phyloP scores from a whole-genome alignment of 176 grass and related monocot species.

The Chrysopogon serrulatus region DNA sequence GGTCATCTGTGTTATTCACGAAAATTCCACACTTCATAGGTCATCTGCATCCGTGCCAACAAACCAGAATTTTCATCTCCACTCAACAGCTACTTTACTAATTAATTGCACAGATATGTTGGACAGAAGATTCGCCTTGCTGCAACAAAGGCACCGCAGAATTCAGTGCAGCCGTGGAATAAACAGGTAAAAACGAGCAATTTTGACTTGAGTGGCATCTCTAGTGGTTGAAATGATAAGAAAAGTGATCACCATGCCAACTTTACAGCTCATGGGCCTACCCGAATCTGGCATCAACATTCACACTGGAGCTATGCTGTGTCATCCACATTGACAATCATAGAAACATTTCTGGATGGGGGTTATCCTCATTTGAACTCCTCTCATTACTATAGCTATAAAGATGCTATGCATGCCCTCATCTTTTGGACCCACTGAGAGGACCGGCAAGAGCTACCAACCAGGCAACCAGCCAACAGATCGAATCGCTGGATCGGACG shows the following conservation, averaged over 20 bases:
- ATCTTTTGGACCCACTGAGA: neutral
- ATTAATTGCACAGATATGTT: neutral
- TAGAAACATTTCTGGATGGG: neutral
- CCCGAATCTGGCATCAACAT: slow-evolving; percentile 17
- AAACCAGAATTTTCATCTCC: neutral
- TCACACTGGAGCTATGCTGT: neutral
- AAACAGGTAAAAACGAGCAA: neutral
- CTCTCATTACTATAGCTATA: neutral
- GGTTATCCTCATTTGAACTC: neutral
- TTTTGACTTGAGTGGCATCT: neutral
- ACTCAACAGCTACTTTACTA: neutral
- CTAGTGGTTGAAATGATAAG: neutral
- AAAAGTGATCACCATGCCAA: neutral
- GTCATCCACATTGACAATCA: neutral
- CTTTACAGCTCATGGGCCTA: slow-evolving; percentile 31
- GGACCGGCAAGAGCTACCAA: neutral
- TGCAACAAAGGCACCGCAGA: neutral
- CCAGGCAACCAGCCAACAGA: neutral
- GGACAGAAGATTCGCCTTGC: neutral
- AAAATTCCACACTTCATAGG: neutral
- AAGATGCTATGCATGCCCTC: neutral
- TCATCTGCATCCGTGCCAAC: neutral
- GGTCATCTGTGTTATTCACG: neutral
- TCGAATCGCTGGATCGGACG: neutral
- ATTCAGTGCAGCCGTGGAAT: neutral